Evolutionary conservation across 257 asterid genomes (phyloP), one percentile per base, ranked within the genome.

Genomic region (Solanum corneliomulleri): DNA sequence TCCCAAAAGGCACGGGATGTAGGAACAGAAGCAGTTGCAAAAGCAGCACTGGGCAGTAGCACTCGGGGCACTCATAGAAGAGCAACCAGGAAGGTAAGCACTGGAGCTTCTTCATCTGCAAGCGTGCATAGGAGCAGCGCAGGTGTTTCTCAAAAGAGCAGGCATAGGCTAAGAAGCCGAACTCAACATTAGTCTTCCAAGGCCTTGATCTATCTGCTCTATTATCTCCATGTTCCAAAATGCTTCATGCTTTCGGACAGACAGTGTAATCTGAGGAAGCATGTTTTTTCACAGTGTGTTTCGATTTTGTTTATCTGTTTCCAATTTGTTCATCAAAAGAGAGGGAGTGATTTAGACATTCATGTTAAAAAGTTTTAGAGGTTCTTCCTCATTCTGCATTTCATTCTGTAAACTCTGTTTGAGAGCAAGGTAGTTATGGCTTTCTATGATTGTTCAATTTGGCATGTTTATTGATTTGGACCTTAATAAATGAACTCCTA

Each of bases 1-100:
- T 88, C 93, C 3, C 93, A 93, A 31, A 95, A 92, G 90, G 96
- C 94, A 60, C 92, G 97, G 37, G 96, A 92, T 84, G 86, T 94
- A 27, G 89, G 91, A 33, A 87, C 89, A 21, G 94, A 93, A 41
- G 90, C 93, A 87, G 90, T 91, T 82, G 93, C 98, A 60, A 94
- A 91, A 90, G 95, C 93, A 83, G 97, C 94, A 39, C 91, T 93
- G 7, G 96, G 97, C 42, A 91, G 84, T 86, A 87, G 87, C 88
- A 82, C 87, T 47, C 68, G 93, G 87, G 92, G 87, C 81, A 42
- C 58, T 5, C 89, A 92, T 25, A 89, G 94, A 88, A 93, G 91
- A 88, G 86, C 89, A 2, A 90, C 69, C 52, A 94, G 89, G 89
- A 91, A 91, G 85, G 89, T 87, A 5, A 82, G 39, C 85, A 92